Evolutionary conservation across 176 grass and related monocot genomes (phyloP), one percentile per base, ranked within the genome.

Genomic region (Carex littledalei): DNA sequence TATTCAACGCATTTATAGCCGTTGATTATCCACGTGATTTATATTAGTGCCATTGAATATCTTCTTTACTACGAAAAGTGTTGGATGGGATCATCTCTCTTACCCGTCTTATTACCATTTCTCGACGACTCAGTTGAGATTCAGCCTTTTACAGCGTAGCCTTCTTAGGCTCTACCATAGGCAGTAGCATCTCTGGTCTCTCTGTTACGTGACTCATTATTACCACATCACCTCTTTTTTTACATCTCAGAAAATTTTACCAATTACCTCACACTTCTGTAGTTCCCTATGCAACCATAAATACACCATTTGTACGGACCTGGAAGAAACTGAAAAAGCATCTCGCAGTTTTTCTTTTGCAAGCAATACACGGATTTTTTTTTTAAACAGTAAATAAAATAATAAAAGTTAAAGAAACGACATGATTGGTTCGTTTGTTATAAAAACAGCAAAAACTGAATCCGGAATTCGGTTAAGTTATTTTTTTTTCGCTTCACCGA

Each of bases 261-360:
- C 72, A 76, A 54, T 78, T 78, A 56, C 74, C 74, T 78, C 50
- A 32, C 29, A 55, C 53, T 78, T 57, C 50, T 32, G 74, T 78
- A 78, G 74, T 78, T 78, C 24, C 50, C 74, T 24, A 57, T 78
- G 74, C 49, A 78, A 3, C 24, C 52, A 78, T 78, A 57, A 78
- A 78, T 78, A 57, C 74, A 31, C 21, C 5, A 17, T 55, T 55
- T 31, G 73, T 78, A 78, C 73, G 49, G 14, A 16, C 13, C 49
- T 77, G 73, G 29, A 55, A 20, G 54, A 75, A 76, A 55, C 73
- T 77, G 10, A 77, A 31, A 52, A 15, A 53, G 72, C 72, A 76
- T 76, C 70, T 29, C 50, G 47, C 20, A 34, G 12, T 75, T 75
- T 75, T 22, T 62, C 2, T n/a, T n/a, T 24, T 1, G 18, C 41